phyloP scores from a whole-genome alignment of 2,329 filamentous ascomycete genomes.

The Botryotinia globosa region DNA sequence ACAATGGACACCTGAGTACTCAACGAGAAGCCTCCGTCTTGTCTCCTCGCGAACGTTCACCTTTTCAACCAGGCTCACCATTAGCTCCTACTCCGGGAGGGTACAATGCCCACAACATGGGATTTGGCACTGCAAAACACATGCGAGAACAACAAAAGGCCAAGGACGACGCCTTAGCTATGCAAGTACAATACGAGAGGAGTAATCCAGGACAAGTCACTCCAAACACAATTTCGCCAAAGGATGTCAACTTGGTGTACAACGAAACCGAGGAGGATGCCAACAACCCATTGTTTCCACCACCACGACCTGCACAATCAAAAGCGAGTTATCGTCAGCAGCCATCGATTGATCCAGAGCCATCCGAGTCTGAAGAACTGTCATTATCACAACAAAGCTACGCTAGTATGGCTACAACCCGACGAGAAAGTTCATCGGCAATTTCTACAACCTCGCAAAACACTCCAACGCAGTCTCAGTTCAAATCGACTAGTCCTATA shows the following conservation, averaged over 20 bases:
- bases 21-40: constrained; percentile 48
- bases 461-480: constrained; percentile 38
- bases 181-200: constrained; percentile 42
- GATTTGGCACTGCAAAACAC: constrained; percentile 55
- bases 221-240: constrained; percentile 89
- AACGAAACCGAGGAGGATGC: constrained; percentile 69
- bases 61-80: constrained; percentile 72
- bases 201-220: constrained; percentile 46
- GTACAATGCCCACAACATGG: constrained; percentile 40
- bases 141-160: constrained; percentile 61
- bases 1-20: constrained; percentile 67
- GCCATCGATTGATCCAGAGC: constrained; percentile 33
- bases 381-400: constrained; percentile 42
- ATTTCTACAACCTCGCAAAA: constrained; percentile 37
- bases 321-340: constrained; percentile 41
- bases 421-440: constrained; percentile 40
- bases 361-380: constrained; percentile 37
- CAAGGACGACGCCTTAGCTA: constrained; percentile 53
- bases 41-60: constrained; percentile 66
- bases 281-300: constrained; percentile 66
- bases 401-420: constrained; percentile 43
- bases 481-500: constrained; percentile 47
- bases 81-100: constrained; percentile 47
- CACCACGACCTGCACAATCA: constrained; percentile 44
- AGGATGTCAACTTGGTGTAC: constrained; percentile 86